Evolutionary conservation across 2,329 filamentous ascomycete genomes (phyloP).

Genomic region (Sclerotinia glacialis): DNA sequence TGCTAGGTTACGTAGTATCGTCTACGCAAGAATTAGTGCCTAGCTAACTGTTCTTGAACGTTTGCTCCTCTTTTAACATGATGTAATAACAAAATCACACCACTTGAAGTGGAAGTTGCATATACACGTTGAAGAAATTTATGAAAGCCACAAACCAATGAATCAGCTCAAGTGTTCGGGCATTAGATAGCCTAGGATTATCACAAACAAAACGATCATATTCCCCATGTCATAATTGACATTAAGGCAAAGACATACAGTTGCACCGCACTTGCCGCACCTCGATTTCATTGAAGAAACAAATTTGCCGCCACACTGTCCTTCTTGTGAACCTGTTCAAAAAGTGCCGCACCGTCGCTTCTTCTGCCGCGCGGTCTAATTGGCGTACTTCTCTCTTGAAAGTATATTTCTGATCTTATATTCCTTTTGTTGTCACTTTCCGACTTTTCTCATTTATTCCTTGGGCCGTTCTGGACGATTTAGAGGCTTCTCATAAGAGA

Average conservation of each 20-base stretch:
- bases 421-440: neutral
- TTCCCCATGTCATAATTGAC: constrained; percentile 9
- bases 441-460: neutral
- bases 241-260: constrained; percentile 1
- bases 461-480: neutral
- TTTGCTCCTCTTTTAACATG: neutral
- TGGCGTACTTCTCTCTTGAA: neutral
- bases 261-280: constrained; percentile 11
- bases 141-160: neutral
- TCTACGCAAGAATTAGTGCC: neutral
- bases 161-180: constrained; percentile 10
- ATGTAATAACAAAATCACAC: neutral
- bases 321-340: constrained; percentile 12
- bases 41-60: constrained; percentile 6
- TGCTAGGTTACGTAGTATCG: constrained; percentile 5
- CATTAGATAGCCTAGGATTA: neutral
- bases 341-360: constrained; percentile 14
- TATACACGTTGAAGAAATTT: constrained; percentile 17
- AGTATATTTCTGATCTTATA: neutral
- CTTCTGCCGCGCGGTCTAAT: constrained; percentile 16
- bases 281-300: constrained; percentile 20
- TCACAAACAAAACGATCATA: constrained; percentile 1
- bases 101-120: constrained; percentile 12
- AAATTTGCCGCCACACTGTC: constrained; percentile 11
- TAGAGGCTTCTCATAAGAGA: neutral